phyloP scores from a whole-genome alignment of 768 basidiomycete species.

The Mycena crocata region DNA sequence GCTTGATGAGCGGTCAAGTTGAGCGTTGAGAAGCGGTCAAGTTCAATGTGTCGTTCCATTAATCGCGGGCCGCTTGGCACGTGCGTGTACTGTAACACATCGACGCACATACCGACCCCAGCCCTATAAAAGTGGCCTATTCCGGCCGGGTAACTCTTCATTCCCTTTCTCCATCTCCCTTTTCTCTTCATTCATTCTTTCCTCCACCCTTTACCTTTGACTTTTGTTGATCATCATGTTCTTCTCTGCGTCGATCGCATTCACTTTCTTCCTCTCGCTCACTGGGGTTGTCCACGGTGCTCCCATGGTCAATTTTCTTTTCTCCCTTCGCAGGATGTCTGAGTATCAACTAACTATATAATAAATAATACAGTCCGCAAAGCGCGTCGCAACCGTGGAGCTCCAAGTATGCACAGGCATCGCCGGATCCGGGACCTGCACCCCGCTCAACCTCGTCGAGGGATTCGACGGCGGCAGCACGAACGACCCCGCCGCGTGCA shows the following conservation, averaged over 20 bases:
- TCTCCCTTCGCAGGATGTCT: too few relatives aligned
- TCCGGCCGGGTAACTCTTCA: too few relatives aligned
- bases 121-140: too few relatives aligned
- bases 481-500: constrained; percentile 13
- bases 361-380: neutral
- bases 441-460: constrained; percentile 12
- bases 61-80: too few relatives aligned
- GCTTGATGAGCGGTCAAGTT: too few relatives aligned
- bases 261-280: constrained; percentile 21
- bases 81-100: too few relatives aligned
- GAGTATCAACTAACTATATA: neutral
- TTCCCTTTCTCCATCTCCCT: too few relatives aligned
- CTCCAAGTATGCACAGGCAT: constrained; percentile 15
- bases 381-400: constrained; percentile 1
- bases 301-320: constrained; percentile 10
- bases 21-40: too few relatives aligned
- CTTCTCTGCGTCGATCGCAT: constrained; percentile 33
- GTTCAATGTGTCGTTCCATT: too few relatives aligned
- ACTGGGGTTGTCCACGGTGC: constrained; percentile 24
- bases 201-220: constrained; percentile 1
- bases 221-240: constrained; percentile 29
- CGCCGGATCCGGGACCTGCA: constrained; percentile 14
- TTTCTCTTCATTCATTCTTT: neutral
- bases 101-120: too few relatives aligned
- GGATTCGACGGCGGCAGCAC: neutral